These are phyloP conservation scores for Kodamaea arcana DNA, from an alignment of 1,139 yeast species.

Conservation along the genomic window DNA sequence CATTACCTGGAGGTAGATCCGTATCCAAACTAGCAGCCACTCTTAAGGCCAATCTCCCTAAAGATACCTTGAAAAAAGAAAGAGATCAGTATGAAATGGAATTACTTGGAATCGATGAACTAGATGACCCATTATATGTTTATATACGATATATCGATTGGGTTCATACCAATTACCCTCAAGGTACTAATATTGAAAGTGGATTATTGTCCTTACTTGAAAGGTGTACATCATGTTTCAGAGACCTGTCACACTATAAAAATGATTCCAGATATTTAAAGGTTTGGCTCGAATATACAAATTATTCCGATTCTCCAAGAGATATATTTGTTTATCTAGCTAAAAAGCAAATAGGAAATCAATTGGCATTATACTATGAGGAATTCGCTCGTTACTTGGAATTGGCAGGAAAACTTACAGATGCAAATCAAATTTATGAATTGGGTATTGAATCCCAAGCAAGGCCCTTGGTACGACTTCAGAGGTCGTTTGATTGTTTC, in stretches of 20 bases:
- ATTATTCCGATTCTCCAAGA: slow-evolving; percentile 64
- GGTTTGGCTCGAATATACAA: slow-evolving; percentile 76
- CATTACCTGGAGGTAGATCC: slow-evolving; percentile 66
- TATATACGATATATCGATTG: slow-evolving; percentile 70
- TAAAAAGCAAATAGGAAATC: slow-evolving; percentile 67
- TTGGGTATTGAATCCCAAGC: slow-evolving; percentile 62
- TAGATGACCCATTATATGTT: slow-evolving; percentile 80
- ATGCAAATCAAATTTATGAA: slow-evolving; percentile 62
- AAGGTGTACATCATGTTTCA: slow-evolving; percentile 65
- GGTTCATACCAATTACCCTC: slow-evolving; percentile 64
- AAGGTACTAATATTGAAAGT: slow-evolving; percentile 63
- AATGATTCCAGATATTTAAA: slow-evolving; percentile 78
- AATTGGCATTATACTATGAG: slow-evolving; percentile 71
- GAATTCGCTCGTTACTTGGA: slow-evolving; percentile 72
- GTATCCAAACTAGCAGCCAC: slow-evolving; percentile 54
- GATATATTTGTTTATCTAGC: slow-evolving; percentile 73
- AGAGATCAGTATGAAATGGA: slow-evolving; percentile 42
- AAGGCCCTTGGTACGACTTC: slow-evolving; percentile 57
- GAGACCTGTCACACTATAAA: slow-evolving; percentile 62
- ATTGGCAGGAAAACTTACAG: slow-evolving; percentile 42
- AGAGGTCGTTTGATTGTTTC: slow-evolving; percentile 48
- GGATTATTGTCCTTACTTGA: slow-evolving; percentile 67
- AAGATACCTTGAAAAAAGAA: slow-evolving; percentile 27
- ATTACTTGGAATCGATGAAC: slow-evolving; percentile 46
- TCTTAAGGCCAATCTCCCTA: slow-evolving; percentile 27